A percentile compares a stretch with the other conserved stretches of the same genome.
These are phyloP conservation scores for Iris macrosiphon DNA, from an alignment of 106 monocot genomes.

Conservation along the genomic window DNA sequence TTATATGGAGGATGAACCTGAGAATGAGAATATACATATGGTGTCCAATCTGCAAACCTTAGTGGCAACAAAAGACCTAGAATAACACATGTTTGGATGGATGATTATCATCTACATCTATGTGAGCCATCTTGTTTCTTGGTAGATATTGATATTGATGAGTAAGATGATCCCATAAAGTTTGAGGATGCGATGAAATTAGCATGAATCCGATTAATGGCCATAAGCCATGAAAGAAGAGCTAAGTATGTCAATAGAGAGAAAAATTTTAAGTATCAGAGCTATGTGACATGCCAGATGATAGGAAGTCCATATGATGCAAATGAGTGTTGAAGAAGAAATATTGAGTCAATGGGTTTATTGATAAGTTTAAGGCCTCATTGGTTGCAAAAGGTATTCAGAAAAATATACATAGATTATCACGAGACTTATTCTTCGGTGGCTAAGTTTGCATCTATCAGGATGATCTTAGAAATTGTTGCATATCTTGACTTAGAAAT, in stretches of 20 bases:
- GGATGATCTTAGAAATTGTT: not conserved
- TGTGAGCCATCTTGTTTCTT: not conserved
- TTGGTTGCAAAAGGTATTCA: not conserved
- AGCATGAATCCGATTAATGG: not conserved
- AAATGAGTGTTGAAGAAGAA: conserved; percentile 1
- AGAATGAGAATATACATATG: not conserved
- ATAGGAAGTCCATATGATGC: not conserved
- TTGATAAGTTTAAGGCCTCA: not conserved
- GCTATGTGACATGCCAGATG: not conserved
- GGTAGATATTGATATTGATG: not conserved
- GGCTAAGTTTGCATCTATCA: not conserved
- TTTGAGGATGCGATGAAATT: not conserved
- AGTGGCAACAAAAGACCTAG: not conserved
- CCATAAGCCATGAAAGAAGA: not conserved
- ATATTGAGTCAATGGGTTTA: not conserved
- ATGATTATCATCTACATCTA: no score
- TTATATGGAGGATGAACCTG: not conserved
- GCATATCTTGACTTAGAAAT: not conserved
- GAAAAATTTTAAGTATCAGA: not conserved
- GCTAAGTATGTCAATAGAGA: not conserved
- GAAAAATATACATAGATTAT: not conserved
- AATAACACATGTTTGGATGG: not conserved
- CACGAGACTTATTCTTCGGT: not conserved
- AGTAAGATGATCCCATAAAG: not conserved
- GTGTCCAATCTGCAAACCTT: not conserved